phyloP scores from a whole-genome alignment of 192 early-diverging fungal species.

The Diversispora eburnea region DNA sequence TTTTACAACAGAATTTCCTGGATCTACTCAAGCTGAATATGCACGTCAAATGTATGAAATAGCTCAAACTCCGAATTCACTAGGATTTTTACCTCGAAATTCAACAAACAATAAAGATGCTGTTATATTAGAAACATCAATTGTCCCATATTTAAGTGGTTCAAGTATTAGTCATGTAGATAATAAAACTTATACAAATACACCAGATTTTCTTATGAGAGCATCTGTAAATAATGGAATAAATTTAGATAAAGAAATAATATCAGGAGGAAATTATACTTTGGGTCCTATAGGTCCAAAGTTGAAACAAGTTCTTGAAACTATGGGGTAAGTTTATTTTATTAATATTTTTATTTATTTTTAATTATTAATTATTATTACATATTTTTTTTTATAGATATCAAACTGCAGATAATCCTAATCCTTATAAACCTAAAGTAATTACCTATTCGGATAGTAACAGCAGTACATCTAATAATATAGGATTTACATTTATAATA shows the following conservation, averaged over 20 bases:
- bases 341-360: no score
- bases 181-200: constrained; percentile 22
- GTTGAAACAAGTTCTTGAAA: constrained; percentile 22
- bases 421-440: no score
- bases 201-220: constrained; percentile 39
- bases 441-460: no score
- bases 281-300: constrained; percentile 36
- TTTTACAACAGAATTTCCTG: not conserved
- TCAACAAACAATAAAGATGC: constrained; percentile 7
- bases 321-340: constrained; percentile 31
- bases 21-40: constrained; percentile 12
- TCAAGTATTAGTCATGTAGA: constrained; percentile 42
- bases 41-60: constrained; percentile 6
- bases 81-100: constrained; percentile 19
- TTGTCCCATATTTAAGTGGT: constrained; percentile 33
- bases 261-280: not conserved
- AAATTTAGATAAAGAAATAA: constrained; percentile 15
- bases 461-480: no score
- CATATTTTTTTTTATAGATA: no score
- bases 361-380: no score
- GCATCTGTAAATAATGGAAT: constrained; percentile 32
- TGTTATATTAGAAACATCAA: constrained; percentile 35
- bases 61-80: not conserved
- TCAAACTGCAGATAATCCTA: no score
- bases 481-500: no score